Conservation (phyloP, 192 early-diverging fungal species). For the Globomyces pollinis-pini region DNA sequence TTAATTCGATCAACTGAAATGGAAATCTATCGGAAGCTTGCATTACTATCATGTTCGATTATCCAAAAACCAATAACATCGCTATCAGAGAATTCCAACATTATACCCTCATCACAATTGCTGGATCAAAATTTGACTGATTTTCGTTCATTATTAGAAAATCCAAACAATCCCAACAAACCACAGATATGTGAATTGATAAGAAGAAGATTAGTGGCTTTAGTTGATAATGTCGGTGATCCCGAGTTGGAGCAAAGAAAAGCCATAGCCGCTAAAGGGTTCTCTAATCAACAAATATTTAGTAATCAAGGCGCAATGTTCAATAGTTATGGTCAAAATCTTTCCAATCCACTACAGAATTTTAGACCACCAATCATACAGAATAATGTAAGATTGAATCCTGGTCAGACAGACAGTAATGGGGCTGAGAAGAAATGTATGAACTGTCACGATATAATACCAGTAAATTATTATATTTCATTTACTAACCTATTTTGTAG, state of each 20-base stretch:
- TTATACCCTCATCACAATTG: background rate
- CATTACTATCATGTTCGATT: background rate
- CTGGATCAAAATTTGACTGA: background rate
- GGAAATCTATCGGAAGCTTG: constrained; percentile 3
- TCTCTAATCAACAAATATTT: background rate
- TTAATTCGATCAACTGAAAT: background rate
- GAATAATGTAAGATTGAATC: background rate
- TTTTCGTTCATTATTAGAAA: background rate
- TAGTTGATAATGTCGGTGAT: background rate
- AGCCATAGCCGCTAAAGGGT: background rate
- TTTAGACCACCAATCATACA: background rate
- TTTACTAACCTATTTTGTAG: background rate
- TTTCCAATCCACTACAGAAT: background rate
- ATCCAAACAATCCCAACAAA: background rate
- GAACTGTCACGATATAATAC: background rate
- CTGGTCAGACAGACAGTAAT: background rate
- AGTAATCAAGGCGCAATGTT: background rate
- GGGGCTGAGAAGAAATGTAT: background rate
- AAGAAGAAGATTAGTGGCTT: background rate
- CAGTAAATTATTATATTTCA: background rate
- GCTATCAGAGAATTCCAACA: background rate
- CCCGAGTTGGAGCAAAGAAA: background rate
- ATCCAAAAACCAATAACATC: background rate
- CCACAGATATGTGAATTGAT: background rate
- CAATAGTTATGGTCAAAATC: background rate